Base-by-base conservation (phyloP, 352 stramenopile genomes). In the Phytopythium montanum region DNA sequence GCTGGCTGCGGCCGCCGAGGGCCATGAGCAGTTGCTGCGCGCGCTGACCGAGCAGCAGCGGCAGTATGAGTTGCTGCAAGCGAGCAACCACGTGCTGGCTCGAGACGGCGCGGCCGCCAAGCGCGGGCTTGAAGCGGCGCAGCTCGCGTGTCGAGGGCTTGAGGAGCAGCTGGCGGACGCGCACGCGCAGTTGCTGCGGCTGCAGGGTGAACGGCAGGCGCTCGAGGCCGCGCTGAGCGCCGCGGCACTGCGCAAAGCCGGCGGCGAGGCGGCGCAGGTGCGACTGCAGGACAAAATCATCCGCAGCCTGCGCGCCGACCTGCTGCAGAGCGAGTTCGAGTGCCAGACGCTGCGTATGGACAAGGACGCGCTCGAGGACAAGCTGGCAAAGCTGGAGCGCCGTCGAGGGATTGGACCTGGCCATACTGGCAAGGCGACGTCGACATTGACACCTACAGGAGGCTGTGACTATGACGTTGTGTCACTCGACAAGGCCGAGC, bases 291-390 rank as follows among this genome's bases (percentile, higher is more conserved):
- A 81, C 39, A 63, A 76, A 36, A 41, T 78, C 42, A 88, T 88
- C 48, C 46, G 63, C 39, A 86, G 74, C 59, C 64, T 90, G 34
- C 72, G 80, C 4, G 70, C 71, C 38, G 76, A 88, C 54, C 45
- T 90, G 14, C 48, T 85, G 44, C 72, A 87, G 51, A 85, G 86
- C 75, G 80, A 88, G 50, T 87, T 90, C 54, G 80, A 90, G 61
- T 69, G 70, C 57, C 75, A 77, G 59, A 88, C 80, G 18, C 55
- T 88, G 38, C 61, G 59, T 5, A 59, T 78, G 18, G 73, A 83
- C 59, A 81, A 76, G 50, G 55, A 73, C 1, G 63, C 56, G 29
- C 60, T 85, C 9, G 66, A 59, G 53, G 59, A 76, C 10, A 66
- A 75, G 33, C 31, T 76, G 2, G 53, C 73, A 31, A 75, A 68